phyloP scores from a whole-genome alignment of 2,329 filamentous ascomycete species.

The Phaeosphaeria sp. region DNA sequence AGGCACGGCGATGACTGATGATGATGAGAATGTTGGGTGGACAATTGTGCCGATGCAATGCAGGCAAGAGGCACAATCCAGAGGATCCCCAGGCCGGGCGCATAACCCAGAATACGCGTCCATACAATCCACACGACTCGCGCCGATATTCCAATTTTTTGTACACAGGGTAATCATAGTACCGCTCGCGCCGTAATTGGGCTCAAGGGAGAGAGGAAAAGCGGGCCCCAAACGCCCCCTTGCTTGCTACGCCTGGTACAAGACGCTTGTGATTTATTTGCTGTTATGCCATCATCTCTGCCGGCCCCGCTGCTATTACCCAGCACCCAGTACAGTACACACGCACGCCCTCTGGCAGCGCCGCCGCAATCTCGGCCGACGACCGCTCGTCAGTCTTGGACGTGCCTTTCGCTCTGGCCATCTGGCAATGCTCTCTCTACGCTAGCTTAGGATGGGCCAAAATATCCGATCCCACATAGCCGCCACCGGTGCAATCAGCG shows the following conservation, averaged over 20 bases:
- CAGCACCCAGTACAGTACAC: not conserved
- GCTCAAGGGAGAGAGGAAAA: slow-evolving; percentile 8
- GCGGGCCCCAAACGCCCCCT: slow-evolving; percentile 27
- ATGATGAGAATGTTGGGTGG: not conserved
- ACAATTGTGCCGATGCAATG: not conserved
- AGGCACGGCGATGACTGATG: not conserved
- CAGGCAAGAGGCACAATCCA: not conserved
- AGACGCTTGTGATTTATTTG: slow-evolving; percentile 23
- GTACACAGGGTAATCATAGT: slow-evolving; percentile 30
- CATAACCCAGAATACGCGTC: slow-evolving; percentile 31
- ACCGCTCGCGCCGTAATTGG: slow-evolving; percentile 32
- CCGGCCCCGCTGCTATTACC: not conserved
- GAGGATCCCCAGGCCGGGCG: slow-evolving; percentile 17
- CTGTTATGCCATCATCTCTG: slow-evolving; percentile 26
- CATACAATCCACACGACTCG: slow-evolving; percentile 26
- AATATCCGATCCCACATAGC: slow-evolving; percentile 24
- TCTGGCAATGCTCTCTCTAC: slow-evolving; percentile 1
- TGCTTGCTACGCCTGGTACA: slow-evolving; percentile 35
- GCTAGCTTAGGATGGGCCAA: slow-evolving; percentile 27
- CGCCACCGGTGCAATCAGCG: slow-evolving; percentile 19
- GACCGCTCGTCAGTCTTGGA: not conserved
- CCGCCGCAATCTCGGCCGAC: slow-evolving; percentile 1
- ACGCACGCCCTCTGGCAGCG: too few relatives aligned
- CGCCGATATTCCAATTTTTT: slow-evolving; percentile 27
- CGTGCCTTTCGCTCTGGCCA: too few relatives aligned